phyloP scores from a whole-genome alignment of 2,329 filamentous ascomycete genomes.

The Sporothrix phasma region DNA sequence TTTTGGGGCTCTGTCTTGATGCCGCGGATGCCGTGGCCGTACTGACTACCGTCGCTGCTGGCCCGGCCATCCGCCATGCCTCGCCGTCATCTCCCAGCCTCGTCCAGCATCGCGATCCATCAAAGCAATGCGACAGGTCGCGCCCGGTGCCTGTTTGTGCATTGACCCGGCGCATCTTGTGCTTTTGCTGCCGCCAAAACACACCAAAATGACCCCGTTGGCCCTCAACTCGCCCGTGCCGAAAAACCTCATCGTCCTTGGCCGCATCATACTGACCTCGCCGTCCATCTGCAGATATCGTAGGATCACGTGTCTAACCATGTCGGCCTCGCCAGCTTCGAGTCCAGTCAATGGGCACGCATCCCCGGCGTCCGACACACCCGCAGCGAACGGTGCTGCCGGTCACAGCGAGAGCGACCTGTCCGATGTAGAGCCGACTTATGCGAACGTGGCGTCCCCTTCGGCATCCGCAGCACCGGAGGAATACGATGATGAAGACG shows the following conservation, averaged over 20 bases:
- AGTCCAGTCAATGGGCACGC: conserved; percentile 58
- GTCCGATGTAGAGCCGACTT: conserved; percentile 55
- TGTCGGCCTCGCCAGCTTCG: conserved; percentile 52
- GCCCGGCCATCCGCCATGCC: conserved; percentile 13
- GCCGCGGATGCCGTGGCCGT: conserved; percentile 3
- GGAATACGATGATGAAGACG: conserved; percentile 36
- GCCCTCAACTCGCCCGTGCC: neutral
- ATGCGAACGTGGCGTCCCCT: conserved; percentile 34
- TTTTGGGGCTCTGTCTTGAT: neutral
- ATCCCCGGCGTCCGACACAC: conserved; percentile 43
- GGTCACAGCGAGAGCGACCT: conserved; percentile 61
- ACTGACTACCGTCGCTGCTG: neutral
- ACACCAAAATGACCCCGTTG: neutral
- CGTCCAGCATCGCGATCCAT: conserved; percentile 16
- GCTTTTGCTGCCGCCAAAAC: conserved; percentile 6
- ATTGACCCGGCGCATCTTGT: neutral
- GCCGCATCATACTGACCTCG: conserved; percentile 34
- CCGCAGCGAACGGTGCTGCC: conserved; percentile 28
- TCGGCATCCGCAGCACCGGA: conserved; percentile 13
- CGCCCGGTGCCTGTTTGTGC: neutral
- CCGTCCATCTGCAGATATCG: conserved; percentile 46
- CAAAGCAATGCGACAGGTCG: conserved; percentile 16
- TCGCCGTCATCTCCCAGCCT: conserved; percentile 19
- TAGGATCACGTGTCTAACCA: conserved; percentile 50
- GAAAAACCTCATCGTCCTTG: conserved; percentile 22